Conservation (phyloP, 495 filamentous ascomycete species). For the Tirmania nivea region DNA sequence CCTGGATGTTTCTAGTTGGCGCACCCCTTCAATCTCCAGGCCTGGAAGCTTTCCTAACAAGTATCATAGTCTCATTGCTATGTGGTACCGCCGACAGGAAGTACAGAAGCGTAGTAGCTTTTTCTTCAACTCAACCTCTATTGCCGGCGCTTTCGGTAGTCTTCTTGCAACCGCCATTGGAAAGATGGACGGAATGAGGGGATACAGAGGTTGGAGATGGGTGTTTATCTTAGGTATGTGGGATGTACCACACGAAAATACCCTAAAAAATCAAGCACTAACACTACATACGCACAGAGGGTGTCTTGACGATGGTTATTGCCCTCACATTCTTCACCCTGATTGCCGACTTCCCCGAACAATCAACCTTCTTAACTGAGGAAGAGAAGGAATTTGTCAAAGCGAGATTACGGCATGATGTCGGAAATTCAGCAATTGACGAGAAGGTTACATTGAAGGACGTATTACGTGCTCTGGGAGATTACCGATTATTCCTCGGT, state of each 20-base stretch:
- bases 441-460: constrained; percentile 40
- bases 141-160: constrained; percentile 76
- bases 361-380: constrained; percentile 42
- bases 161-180: constrained; percentile 65
- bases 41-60: no score
- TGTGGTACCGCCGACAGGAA: constrained; percentile 78
- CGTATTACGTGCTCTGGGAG: constrained; percentile 49
- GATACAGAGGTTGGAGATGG: constrained; percentile 77
- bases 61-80: constrained; percentile 28
- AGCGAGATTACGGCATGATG: constrained; percentile 52
- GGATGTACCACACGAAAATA: neutral
- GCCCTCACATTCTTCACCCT: constrained; percentile 55
- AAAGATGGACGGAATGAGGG: constrained; percentile 48
- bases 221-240: constrained; percentile 31
- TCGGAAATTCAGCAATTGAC: constrained; percentile 50
- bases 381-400: constrained; percentile 58
- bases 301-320: constrained; percentile 48
- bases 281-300: constrained; percentile 28
- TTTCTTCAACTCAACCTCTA: constrained; percentile 65
- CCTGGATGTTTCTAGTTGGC: constrained; percentile 42
- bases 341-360: constrained; percentile 56
- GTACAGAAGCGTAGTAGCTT: constrained; percentile 75
- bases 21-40: no score
- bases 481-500: constrained; percentile 52
- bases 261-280: neutral